Evolutionary conservation across 179 eudicot genomes (phyloP).

Genomic region (Actinidia arguta): DNA sequence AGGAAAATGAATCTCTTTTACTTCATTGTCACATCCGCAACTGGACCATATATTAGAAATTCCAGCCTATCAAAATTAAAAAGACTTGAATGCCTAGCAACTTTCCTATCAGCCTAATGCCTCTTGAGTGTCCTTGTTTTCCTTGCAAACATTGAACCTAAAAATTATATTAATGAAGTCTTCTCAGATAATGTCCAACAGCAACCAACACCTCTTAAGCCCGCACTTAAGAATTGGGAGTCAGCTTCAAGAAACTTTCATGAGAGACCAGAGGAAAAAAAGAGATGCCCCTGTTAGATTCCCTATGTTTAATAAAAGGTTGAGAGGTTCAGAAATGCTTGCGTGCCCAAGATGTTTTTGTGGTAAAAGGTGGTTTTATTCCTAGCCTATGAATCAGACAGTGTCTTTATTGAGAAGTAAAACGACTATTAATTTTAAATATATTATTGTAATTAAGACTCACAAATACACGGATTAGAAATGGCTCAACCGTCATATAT

Average conservation of each 20-base stretch:
- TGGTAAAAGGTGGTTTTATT: too few species aligned
- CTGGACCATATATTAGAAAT: background rate
- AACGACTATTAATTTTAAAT: too few species aligned
- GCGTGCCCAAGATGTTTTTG: too few species aligned
- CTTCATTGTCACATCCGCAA: background rate
- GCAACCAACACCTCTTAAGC: background rate
- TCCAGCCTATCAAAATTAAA: background rate
- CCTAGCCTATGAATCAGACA: too few species aligned
- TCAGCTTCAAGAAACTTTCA: conserved; percentile 7
- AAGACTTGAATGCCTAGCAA: conserved; percentile 94
- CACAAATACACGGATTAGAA: too few species aligned
- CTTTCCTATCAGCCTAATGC: conserved; percentile 87
- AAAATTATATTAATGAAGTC: conserved; percentile 18
- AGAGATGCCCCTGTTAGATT: too few species aligned
- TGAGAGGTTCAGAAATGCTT: too few species aligned
- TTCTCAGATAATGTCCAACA: conserved; percentile 16
- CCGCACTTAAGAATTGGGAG: background rate
- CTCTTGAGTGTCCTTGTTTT: conserved; percentile 99
- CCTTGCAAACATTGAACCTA: conserved; percentile 98
- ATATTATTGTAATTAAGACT: too few species aligned
- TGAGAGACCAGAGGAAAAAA: background rate
- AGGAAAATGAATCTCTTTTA: conserved; percentile 4
- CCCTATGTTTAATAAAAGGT: too few species aligned
- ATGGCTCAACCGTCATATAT: too few species aligned
- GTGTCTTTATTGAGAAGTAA: too few species aligned